Percentiles rank a stretch among this genome's conserved stretches.
Conservation (phyloP, 169 alveolate species). For the Eimeria necatrix region DNA sequence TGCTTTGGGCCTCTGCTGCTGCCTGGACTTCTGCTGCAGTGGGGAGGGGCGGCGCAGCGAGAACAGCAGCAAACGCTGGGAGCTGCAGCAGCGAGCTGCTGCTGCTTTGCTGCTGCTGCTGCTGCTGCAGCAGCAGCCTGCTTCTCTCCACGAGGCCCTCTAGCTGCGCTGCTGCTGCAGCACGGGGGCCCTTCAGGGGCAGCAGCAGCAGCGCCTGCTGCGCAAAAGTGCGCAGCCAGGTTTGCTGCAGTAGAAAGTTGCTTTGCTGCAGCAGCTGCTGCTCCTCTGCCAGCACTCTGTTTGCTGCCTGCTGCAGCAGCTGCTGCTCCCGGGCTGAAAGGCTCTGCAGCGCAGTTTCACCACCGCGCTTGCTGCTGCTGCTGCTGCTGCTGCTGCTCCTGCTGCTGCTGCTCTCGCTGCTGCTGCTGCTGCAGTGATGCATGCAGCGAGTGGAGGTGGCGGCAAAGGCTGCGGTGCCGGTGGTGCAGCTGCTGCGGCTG, state of each 20-base stretch:
- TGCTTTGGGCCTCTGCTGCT: constrained; percentile 1
- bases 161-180: constrained; percentile 3
- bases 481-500: constrained; percentile 28
- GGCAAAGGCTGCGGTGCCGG: constrained; percentile 27
- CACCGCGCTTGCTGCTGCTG: neutral
- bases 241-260: constrained; percentile 15
- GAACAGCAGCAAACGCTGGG: constrained; percentile 18
- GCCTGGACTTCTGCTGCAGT: constrained; percentile 10
- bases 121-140: constrained; percentile 21
- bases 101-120: constrained; percentile 34
- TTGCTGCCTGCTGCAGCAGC: neutral
- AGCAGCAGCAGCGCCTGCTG: constrained; percentile 31
- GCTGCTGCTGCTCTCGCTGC: constrained; percentile 12
- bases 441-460: neutral
- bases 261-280: constrained; percentile 8
- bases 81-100: constrained; percentile 17
- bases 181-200: constrained; percentile 22
- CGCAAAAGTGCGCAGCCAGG: neutral
- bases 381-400: constrained; percentile 3
- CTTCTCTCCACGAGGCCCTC: neutral
- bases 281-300: neutral
- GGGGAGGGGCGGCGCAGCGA: constrained; percentile 16
- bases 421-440: neutral
- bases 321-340: neutral
- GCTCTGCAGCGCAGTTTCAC: neutral